These are phyloP conservation scores for Fusarium chlamydosporum DNA, from an alignment of 2,329 filamentous ascomycete species.

Conservation along the genomic window DNA sequence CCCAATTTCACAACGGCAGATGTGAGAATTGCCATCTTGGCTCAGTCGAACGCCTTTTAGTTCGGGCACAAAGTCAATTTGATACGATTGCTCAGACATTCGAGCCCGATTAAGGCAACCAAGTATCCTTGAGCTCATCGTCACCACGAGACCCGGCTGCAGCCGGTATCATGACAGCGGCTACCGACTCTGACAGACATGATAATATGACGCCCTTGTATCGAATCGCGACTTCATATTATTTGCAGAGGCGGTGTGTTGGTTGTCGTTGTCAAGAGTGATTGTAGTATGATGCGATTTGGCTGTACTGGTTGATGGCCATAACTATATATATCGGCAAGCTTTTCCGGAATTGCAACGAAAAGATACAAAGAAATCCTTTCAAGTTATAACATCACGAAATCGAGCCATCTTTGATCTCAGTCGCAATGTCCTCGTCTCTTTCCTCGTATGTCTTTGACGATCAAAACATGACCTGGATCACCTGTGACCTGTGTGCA, in stretches of 20 bases:
- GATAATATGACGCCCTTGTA: constrained; percentile 22
- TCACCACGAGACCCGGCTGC: constrained; percentile 44
- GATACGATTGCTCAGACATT: constrained; percentile 2
- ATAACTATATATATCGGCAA: constrained; percentile 41
- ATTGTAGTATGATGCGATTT: constrained; percentile 15
- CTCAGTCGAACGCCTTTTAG: constrained; percentile 33
- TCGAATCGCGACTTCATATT: constrained; percentile 16
- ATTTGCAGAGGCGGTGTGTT: constrained; percentile 36
- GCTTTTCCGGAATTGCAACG: constrained; percentile 13
- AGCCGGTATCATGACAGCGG: constrained; percentile 37
- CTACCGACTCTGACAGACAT: constrained; percentile 35
- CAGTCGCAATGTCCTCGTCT: constrained; percentile 29
- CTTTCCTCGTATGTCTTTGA: constrained; percentile 43
- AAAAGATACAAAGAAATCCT: not conserved
- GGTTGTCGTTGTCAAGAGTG: constrained; percentile 18
- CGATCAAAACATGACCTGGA: constrained; percentile 48
- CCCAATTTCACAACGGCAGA: constrained; percentile 29
- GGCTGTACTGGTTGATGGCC: not conserved
- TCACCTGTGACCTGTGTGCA: constrained; percentile 47
- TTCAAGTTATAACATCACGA: constrained; percentile 4
- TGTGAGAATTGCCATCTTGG: constrained; percentile 18
- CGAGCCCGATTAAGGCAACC: constrained; percentile 42
- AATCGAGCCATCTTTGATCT: not conserved
- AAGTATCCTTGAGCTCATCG: constrained; percentile 34
- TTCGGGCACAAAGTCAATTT: constrained; percentile 19